These are phyloP conservation scores for Aspergillus carbonarius DNA, from an alignment of 2,329 filamentous ascomycete species.

Conservation along the genomic window DNA sequence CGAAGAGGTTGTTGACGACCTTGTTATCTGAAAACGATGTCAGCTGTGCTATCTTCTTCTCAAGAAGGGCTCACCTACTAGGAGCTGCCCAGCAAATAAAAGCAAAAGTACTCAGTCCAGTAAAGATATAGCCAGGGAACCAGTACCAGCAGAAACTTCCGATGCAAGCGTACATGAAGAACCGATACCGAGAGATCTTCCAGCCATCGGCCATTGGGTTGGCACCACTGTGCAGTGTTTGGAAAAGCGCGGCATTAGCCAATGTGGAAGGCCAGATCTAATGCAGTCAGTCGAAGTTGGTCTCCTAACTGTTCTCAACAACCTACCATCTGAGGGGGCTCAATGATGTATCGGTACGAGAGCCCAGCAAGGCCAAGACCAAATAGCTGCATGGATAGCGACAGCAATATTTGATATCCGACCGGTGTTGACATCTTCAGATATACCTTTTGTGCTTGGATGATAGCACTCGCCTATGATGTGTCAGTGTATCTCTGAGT, in stretches of 20 bases:
- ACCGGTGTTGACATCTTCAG: conserved; percentile 39
- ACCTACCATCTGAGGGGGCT: conserved; percentile 35
- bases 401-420: conserved; percentile 38
- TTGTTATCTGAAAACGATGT: conserved; percentile 28
- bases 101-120: conserved; percentile 31
- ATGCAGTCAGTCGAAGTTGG: not conserved
- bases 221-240: conserved; percentile 34
- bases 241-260: conserved; percentile 35
- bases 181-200: conserved; percentile 28
- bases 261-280: conserved; percentile 39
- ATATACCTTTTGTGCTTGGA: conserved; percentile 40
- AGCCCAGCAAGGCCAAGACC: conserved; percentile 42
- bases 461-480: conserved; percentile 43
- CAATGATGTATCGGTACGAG: conserved; percentile 35
- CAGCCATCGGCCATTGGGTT: conserved; percentile 40
- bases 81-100: conserved; percentile 48
- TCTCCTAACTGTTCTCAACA: too few relatives aligned
- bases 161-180: conserved; percentile 22
- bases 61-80: conserved; percentile 24
- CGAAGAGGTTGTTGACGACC: conserved; percentile 45
- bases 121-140: conserved; percentile 32
- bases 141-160: conserved; percentile 28
- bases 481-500: not conserved
- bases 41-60: conserved; percentile 19
- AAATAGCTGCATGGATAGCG: conserved; percentile 39